Evolutionary conservation across 495 filamentous ascomycete genomes (phyloP).

Genomic region (Hypoxylon perforatum): DNA sequence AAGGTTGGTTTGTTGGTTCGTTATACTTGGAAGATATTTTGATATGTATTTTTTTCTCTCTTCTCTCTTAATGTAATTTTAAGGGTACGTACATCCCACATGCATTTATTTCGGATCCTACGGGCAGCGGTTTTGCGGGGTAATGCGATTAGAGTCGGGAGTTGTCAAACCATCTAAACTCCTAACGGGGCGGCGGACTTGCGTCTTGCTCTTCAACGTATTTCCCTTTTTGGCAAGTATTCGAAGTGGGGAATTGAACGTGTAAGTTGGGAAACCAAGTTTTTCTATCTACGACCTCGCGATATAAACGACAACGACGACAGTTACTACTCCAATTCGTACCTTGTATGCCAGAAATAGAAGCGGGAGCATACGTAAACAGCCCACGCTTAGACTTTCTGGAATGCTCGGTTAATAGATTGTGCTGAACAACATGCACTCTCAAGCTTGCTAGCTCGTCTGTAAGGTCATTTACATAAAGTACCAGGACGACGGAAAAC

Average conservation of each 20-base stretch:
- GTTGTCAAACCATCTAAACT: constrained; percentile 38
- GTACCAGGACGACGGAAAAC: constrained; percentile 28
- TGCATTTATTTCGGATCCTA: constrained; percentile 22
- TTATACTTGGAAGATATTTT: background rate
- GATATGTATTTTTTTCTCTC: background rate
- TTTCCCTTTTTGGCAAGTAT: constrained; percentile 40
- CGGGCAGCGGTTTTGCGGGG: constrained; percentile 39
- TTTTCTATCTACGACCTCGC: background rate
- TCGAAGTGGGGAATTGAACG: constrained; percentile 29
- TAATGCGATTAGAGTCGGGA: constrained; percentile 40
- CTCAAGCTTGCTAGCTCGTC: constrained; percentile 2
- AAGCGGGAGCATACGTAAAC: background rate
- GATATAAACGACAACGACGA: background rate
- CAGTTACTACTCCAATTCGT: constrained; percentile 5
- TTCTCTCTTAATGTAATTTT: background rate
- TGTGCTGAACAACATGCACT: background rate
- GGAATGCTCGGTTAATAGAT: constrained; percentile 8
- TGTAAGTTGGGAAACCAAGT: background rate
- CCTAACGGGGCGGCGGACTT: constrained; percentile 36
- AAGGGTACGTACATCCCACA: background rate
- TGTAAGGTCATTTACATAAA: constrained; percentile 38
- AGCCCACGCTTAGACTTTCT: no score
- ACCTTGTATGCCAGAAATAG: constrained; percentile 15
- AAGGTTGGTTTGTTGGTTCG: background rate
- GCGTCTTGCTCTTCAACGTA: constrained; percentile 15